phyloP scores from a whole-genome alignment of 73 alveolate genomes.

The Durusdinium trenchii region DNA sequence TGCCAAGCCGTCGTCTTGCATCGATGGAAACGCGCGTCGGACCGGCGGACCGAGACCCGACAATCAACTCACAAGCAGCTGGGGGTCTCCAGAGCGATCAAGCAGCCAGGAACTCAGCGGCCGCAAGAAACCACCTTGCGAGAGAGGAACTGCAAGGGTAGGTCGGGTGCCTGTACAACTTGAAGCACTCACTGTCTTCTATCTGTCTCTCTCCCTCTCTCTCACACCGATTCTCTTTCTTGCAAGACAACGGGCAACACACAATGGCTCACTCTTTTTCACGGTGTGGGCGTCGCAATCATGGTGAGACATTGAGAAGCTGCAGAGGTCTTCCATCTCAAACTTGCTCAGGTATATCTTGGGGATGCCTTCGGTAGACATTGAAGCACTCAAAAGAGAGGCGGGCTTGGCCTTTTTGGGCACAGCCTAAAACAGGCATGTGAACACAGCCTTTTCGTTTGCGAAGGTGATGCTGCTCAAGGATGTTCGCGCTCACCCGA shows the following conservation, averaged over 20 bases:
- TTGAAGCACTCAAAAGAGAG: slow-evolving; percentile 65
- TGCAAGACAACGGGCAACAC: no score
- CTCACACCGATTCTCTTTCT: no score
- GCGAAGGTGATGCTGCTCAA: slow-evolving; percentile 79
- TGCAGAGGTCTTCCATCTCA: no score
- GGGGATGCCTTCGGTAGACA: slow-evolving; percentile 39
- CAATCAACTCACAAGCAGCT: slow-evolving; percentile 40
- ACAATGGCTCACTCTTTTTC: no score
- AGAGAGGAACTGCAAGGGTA: no score
- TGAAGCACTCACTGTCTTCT: no score
- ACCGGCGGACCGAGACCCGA: slow-evolving; percentile 13
- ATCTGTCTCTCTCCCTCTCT: no score
- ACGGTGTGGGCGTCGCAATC: no score
- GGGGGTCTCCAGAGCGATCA: slow-evolving; percentile 58
- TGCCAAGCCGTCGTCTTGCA: background rate
- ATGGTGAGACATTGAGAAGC: no score
- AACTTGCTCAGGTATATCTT: slow-evolving; percentile 41
- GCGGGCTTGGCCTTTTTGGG: slow-evolving; percentile 14
- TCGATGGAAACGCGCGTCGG: background rate
- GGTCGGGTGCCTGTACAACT: no score
- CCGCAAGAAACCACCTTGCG: no score
- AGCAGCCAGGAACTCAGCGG: slow-evolving; percentile 68
- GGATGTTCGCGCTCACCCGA: slow-evolving; percentile 90
- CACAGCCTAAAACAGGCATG: background rate
- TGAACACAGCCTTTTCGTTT: background rate